Conservation (phyloP, 2,329 filamentous ascomycete species). For the Trichoderma simmonsii region DNA sequence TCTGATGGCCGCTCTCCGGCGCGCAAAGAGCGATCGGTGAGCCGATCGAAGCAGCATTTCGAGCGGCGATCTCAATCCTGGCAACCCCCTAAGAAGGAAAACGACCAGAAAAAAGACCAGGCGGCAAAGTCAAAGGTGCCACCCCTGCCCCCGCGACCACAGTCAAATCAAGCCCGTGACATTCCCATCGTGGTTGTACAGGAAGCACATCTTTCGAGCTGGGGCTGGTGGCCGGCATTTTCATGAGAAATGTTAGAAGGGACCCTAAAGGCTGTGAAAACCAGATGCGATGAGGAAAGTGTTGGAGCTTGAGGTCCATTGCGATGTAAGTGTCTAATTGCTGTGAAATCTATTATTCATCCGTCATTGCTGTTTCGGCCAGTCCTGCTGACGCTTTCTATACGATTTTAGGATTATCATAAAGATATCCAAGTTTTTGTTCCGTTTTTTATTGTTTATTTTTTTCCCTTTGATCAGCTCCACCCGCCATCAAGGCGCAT, state of each 20-base stretch:
- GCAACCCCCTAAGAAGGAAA: constrained; percentile 5
- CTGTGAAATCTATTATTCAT: constrained; percentile 8
- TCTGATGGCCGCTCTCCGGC: constrained; percentile 27
- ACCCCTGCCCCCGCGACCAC: constrained; percentile 26
- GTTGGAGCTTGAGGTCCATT: neutral
- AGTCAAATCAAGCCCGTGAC: constrained; percentile 24
- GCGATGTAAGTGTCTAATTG: constrained; percentile 8
- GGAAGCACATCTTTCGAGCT: constrained; percentile 21
- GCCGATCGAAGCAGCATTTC: constrained; percentile 18
- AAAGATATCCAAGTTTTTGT: neutral
- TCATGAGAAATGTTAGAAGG: neutral
- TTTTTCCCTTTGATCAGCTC: neutral
- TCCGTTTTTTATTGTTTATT: neutral
- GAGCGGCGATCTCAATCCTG: constrained; percentile 6
- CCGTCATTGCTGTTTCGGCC: neutral
- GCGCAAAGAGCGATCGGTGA: constrained; percentile 22
- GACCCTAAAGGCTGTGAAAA: neutral
- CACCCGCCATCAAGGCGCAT: neutral
- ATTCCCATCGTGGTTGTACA: constrained; percentile 32
- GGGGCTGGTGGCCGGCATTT: constrained; percentile 18
- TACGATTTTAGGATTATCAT: neutral
- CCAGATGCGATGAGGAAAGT: neutral
- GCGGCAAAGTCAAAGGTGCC: constrained; percentile 20
- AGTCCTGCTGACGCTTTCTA: constrained; percentile 10
- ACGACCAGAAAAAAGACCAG: constrained; percentile 13